These are phyloP conservation scores for Mycosphaerella sp. DNA, from an alignment of 2,329 filamentous ascomycete genomes.

Conservation along the genomic window DNA sequence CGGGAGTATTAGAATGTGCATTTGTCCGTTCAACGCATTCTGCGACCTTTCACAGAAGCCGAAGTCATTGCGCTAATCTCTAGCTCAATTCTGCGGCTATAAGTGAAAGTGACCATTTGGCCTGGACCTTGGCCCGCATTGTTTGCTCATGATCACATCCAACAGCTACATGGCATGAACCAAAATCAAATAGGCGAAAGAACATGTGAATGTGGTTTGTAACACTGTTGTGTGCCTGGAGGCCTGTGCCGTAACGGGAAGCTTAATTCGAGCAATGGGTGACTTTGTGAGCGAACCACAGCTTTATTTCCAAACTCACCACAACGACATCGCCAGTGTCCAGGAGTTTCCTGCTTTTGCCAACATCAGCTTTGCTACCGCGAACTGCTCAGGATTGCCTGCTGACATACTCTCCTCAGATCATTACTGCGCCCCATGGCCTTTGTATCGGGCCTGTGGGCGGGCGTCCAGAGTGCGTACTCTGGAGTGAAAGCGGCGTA, in stretches of 20 bases:
- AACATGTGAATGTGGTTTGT: background rate
- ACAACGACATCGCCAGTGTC: background rate
- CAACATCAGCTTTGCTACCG: background rate
- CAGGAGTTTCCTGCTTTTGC: background rate
- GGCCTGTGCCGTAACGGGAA: conserved; percentile 9
- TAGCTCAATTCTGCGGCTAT: background rate
- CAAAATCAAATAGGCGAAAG: background rate
- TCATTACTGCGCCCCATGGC: conserved; percentile 2
- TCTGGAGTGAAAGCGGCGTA: conserved; percentile 1
- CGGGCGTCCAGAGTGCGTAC: background rate
- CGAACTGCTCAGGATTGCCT: background rate
- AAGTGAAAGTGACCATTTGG: background rate
- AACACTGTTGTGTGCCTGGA: conserved; percentile 2
- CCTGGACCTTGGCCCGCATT: conserved; percentile 4
- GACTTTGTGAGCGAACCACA: background rate
- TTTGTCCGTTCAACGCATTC: no score
- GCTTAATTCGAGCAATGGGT: background rate
- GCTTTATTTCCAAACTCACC: background rate
- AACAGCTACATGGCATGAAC: background rate
- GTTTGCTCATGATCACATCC: background rate
- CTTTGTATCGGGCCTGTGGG: conserved; percentile 4
- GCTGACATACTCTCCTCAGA: background rate
- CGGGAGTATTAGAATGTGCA: no score
- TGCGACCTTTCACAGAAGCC: no score
- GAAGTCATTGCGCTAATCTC: no score